phyloP scores from a whole-genome alignment of 805 yeast genomes.

The Cephaloascus fragrans region DNA sequence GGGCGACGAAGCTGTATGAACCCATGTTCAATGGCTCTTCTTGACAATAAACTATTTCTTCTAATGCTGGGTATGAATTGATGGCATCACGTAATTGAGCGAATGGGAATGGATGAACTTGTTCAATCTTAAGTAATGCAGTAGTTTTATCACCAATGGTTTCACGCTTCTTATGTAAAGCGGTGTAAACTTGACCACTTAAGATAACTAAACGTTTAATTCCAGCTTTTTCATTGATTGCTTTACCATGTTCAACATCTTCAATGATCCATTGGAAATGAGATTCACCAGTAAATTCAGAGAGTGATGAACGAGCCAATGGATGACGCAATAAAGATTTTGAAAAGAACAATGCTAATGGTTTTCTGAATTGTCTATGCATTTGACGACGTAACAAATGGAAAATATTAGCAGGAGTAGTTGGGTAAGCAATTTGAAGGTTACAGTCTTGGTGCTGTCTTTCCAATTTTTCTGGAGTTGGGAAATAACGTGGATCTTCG shows the following conservation, averaged over 20 bases:
- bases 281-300: conserved; percentile 84
- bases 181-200: conserved; percentile 92
- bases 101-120: conserved; percentile 97
- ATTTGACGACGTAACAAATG: conserved; percentile 96
- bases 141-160: conserved; percentile 68
- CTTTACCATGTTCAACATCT: conserved; percentile 76
- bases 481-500: conserved; percentile 94
- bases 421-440: conserved; percentile 96
- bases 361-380: conserved; percentile 98
- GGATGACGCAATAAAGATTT: conserved; percentile 95
- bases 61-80: conserved; percentile 67
- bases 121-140: conserved; percentile 85
- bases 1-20: conserved; percentile 67
- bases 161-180: conserved; percentile 83
- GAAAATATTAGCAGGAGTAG: conserved; percentile 95
- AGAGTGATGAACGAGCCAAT: conserved; percentile 77
- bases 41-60: conserved; percentile 94
- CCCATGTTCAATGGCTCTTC: conserved; percentile 99
- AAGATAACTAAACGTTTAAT: conserved; percentile 80
- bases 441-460: conserved; percentile 99
- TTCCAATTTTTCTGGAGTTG: conserved; percentile 75
- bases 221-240: conserved; percentile 68
- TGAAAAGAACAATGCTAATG: conserved; percentile 81
- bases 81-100: conserved; percentile 84
- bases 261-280: conserved; percentile 95